Conservation (phyloP, 495 filamentous ascomycete genomes). For the Penicilliopsis zonata region DNA sequence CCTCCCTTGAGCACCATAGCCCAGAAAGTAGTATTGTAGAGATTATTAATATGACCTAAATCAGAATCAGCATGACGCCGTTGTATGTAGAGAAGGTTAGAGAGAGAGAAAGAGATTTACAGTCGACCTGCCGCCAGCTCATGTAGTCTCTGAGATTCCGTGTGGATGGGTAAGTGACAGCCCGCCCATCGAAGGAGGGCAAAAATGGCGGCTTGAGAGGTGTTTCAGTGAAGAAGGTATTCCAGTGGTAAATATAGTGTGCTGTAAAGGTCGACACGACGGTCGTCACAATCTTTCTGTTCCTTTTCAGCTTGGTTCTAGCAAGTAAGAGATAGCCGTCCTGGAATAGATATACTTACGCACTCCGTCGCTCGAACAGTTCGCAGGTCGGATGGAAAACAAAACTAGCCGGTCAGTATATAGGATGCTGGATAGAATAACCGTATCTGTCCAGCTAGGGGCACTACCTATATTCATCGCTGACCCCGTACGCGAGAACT, state of each 20-base stretch:
- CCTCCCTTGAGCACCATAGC: conserved; percentile 66
- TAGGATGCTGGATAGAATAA: background rate
- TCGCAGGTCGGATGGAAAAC: conserved; percentile 69
- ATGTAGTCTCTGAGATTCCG: conserved; percentile 84
- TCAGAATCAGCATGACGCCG: no score
- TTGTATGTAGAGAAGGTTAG: conserved; percentile 2
- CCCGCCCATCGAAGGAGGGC: conserved; percentile 85
- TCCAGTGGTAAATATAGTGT: conserved; percentile 77
- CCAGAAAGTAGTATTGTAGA: conserved; percentile 98
- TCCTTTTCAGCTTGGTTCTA: background rate
- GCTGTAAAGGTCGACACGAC: conserved; percentile 89
- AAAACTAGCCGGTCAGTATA: conserved; percentile 44
- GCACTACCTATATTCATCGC: conserved; percentile 77
- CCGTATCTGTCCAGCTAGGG: no score
- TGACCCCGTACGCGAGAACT: conserved; percentile 78
- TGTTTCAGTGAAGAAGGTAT: conserved; percentile 53
- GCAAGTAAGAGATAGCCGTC: background rate
- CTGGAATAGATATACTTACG: conserved; percentile 37
- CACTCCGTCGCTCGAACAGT: conserved; percentile 77
- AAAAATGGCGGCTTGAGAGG: conserved; percentile 56
- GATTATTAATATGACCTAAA: conserved; percentile 88
- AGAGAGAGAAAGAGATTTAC: conserved; percentile 35
- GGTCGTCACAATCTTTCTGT: conserved; percentile 78
- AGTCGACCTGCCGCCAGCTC: conserved; percentile 95
- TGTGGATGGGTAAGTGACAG: conserved; percentile 72